phyloP scores from a whole-genome alignment of 139 green algal species.

The Tetradesmus obliquus region DNA sequence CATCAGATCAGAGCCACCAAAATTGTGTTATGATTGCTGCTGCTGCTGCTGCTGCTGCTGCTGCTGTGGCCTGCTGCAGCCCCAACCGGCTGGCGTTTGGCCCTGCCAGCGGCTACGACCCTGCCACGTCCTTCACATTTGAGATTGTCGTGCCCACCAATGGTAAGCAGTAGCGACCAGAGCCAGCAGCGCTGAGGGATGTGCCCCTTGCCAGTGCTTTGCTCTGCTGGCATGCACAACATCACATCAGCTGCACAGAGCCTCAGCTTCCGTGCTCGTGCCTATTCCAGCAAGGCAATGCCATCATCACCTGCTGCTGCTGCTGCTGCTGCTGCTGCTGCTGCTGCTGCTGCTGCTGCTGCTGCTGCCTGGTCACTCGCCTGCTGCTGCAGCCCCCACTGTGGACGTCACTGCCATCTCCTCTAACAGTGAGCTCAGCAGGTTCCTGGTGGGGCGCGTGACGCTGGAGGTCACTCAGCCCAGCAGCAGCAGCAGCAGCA shows the following conservation, averaged over 20 bases:
- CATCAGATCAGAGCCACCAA: neutral
- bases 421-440: neutral
- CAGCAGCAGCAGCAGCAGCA: neutral
- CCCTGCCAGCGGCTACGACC: neutral
- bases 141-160: neutral
- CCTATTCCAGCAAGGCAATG: too few relatives aligned
- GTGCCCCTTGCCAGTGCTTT: too few relatives aligned
- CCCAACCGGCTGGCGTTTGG: constrained; percentile 13
- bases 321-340: neutral
- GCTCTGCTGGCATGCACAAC: too few relatives aligned
- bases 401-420: neutral
- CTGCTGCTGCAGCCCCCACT: neutral
- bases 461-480: neutral
- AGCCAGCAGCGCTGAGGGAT: too few relatives aligned
- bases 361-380: neutral
- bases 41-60: neutral
- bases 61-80: neutral
- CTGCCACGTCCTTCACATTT: neutral
- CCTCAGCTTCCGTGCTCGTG: too few relatives aligned
- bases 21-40: neutral
- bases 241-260: too few relatives aligned
- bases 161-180: neutral
- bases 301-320: too few relatives aligned
- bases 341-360: neutral
- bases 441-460: neutral